phyloP scores from a whole-genome alignment of 306 rosid genomes.

The Argentina anserina region DNA sequence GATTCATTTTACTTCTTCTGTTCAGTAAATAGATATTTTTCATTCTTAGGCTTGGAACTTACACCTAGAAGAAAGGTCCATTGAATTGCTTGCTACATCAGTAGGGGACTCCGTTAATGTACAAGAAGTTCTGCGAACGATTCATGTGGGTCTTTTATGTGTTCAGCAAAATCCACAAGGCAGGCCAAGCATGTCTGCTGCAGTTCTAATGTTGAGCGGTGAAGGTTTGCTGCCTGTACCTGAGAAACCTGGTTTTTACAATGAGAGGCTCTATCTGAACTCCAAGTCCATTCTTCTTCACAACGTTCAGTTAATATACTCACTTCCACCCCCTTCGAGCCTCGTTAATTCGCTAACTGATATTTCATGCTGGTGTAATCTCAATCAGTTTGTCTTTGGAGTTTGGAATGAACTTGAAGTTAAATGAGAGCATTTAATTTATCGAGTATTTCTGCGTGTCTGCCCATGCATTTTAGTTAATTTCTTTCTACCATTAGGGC shows the following conservation, averaged over 20 bases:
- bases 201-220: neutral
- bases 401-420: neutral
- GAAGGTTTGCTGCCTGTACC: conserved; percentile 1
- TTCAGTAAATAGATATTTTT: neutral
- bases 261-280: neutral
- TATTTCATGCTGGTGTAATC: neutral
- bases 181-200: neutral
- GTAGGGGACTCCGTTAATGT: neutral
- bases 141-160: conserved; percentile 2
- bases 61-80: neutral
- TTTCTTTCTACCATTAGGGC: too few species aligned
- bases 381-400: neutral
- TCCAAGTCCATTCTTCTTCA: conserved; percentile 2
- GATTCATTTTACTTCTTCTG: neutral
- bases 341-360: neutral
- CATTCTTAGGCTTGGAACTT: neutral
- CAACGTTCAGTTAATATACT: neutral
- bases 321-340: neutral
- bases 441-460: neutral
- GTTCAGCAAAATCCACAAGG: neutral
- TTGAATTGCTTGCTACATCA: conserved; percentile 6
- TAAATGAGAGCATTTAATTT: neutral
- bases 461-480: neutral
- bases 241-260: conserved; percentile 3
- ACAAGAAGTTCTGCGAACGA: neutral